These are phyloP conservation scores for Cladobotryum protrusum DNA, from an alignment of 2,329 filamentous ascomycete genomes.

Conservation along the genomic window DNA sequence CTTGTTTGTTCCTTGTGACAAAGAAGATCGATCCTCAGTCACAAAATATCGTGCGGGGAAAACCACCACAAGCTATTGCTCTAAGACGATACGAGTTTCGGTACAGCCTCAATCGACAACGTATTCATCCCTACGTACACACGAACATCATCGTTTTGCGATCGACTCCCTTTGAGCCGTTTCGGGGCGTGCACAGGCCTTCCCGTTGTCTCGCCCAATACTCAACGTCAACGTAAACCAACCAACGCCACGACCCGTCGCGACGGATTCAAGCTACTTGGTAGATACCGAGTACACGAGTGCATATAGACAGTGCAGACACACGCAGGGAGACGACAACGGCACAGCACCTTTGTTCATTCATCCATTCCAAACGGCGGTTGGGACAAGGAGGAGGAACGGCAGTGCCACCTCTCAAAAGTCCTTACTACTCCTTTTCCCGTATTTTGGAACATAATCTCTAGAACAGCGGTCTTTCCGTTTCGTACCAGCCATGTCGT, in stretches of 20 bases:
- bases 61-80: too few relatives aligned
- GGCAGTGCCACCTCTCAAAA: neutral
- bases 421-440: neutral
- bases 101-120: too few relatives aligned
- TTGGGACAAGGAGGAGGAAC: neutral
- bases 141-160: neutral
- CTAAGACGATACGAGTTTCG: too few relatives aligned
- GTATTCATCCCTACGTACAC: too few relatives aligned
- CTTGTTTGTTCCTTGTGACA: too few relatives aligned
- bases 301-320: neutral
- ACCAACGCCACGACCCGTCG: neutral
- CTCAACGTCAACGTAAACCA: neutral
- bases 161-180: neutral
- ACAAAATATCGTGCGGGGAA: too few relatives aligned
- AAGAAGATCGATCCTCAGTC: too few relatives aligned
- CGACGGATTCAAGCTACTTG: neutral
- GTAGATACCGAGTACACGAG: neutral
- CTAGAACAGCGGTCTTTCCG: neutral
- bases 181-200: slow-evolving; percentile 9
- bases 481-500: slow-evolving; percentile 51
- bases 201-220: slow-evolving; percentile 5
- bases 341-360: neutral
- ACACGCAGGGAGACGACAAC: neutral
- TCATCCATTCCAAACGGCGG: neutral
- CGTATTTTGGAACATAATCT: neutral